Conservation (phyloP, 352 stramenopile genomes). For the Phytophthora macrochlamydospora region DNA sequence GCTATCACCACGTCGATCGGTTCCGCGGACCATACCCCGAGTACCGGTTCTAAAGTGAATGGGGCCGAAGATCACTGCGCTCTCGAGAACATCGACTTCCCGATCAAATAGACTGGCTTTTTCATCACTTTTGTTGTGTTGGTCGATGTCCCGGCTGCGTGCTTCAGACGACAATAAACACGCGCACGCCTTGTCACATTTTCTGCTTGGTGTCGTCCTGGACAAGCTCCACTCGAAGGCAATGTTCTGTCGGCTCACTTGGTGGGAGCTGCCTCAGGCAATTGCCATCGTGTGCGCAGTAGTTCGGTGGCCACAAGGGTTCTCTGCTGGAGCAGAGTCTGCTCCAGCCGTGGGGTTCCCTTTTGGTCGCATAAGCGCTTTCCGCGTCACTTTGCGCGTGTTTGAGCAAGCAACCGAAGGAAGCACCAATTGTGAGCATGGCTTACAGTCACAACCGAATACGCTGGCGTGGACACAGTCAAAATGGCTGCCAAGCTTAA, state of each 20-base stretch:
- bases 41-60: slow-evolving; percentile 22
- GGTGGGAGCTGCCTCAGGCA: no score
- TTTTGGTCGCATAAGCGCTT: background rate
- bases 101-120: background rate
- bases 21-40: slow-evolving; percentile 27
- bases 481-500: background rate
- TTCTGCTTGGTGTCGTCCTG: no score
- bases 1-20: slow-evolving; percentile 52
- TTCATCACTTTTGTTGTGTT: background rate
- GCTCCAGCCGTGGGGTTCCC: no score
- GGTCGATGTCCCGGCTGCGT: no score
- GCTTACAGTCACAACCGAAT: background rate
- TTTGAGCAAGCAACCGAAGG: background rate
- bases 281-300: no score
- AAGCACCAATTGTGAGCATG: no score
- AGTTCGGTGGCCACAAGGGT: no score
- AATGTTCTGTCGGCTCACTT: no score
- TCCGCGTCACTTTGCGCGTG: background rate
- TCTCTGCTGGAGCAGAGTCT: no score
- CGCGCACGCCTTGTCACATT: no score
- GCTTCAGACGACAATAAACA: no score
- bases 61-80: background rate
- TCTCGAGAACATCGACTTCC: background rate
- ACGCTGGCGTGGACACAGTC: background rate
- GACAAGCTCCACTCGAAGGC: no score